Conservation (phyloP, 2,329 filamentous ascomycete species). For the Phoma sp. region DNA sequence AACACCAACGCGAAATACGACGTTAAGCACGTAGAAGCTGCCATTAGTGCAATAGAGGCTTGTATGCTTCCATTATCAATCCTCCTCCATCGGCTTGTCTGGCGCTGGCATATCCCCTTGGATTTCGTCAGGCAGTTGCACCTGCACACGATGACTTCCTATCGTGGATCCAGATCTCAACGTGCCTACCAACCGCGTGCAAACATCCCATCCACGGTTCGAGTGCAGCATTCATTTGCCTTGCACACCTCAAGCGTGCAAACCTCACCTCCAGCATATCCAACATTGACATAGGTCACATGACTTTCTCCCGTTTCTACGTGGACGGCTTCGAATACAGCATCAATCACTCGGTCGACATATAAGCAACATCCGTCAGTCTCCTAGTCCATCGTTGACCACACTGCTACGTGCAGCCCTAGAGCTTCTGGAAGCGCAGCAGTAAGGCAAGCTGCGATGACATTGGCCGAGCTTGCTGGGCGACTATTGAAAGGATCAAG, state of each 20-base stretch:
- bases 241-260: constrained; percentile 35
- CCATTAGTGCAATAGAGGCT: too few species aligned
- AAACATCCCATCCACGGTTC: neutral
- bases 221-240: constrained; percentile 5
- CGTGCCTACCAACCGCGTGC: neutral
- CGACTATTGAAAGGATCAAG: constrained; percentile 45
- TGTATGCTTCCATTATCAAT: too few species aligned
- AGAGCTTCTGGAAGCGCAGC: constrained; percentile 13
- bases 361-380: constrained; percentile 34
- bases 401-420: constrained; percentile 14
- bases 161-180: neutral
- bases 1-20: too few species aligned
- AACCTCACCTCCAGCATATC: constrained; percentile 39
- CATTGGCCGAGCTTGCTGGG: constrained; percentile 38
- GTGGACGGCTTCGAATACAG: constrained; percentile 39
- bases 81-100: too few species aligned
- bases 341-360: constrained; percentile 43
- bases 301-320: constrained; percentile 44
- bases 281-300: constrained; percentile 48
- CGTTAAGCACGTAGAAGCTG: too few species aligned
- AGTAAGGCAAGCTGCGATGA: constrained; percentile 37
- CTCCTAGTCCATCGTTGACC: constrained; percentile 33
- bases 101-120: too few species aligned
- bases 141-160: constrained; percentile 1
- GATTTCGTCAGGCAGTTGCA: neutral